These are phyloP conservation scores for Tuber aestivum DNA, from an alignment of 495 filamentous ascomycete genomes.

Conservation along the genomic window DNA sequence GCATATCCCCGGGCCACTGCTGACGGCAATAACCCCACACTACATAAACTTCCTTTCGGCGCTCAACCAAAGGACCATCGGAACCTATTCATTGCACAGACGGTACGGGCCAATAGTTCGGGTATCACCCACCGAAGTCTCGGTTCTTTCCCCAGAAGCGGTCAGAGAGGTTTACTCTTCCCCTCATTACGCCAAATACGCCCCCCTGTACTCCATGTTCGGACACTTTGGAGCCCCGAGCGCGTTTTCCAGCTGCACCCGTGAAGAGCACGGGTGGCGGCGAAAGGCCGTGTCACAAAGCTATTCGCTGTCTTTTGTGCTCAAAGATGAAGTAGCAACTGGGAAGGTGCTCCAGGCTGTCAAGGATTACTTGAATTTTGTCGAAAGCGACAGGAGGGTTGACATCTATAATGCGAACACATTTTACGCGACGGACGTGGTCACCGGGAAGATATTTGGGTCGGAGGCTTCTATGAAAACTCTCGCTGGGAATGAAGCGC, in stretches of 20 bases:
- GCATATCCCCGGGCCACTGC: too few species aligned
- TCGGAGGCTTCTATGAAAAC: constrained; percentile 8
- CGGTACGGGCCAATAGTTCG: constrained; percentile 8
- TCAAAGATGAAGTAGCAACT: constrained; percentile 12
- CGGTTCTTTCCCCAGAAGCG: constrained; percentile 7
- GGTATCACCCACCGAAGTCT: constrained; percentile 15
- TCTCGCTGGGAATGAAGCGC: constrained; percentile 4
- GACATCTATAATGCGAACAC: constrained; percentile 13
- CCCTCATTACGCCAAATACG: constrained; percentile 10
- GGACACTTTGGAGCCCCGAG: constrained; percentile 12
- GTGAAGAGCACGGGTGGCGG: constrained; percentile 6
- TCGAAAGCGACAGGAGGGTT: constrained; percentile 3
- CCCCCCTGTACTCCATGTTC: constrained; percentile 5
- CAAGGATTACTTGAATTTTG: constrained; percentile 9
- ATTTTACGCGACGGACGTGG: constrained; percentile 12
- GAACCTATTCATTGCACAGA: constrained; percentile 7
- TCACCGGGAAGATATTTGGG: constrained; percentile 14
- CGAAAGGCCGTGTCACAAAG: constrained; percentile 9
- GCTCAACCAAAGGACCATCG: constrained; percentile 1
- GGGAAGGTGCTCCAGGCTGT: constrained; percentile 9
- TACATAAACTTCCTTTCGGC: constrained; percentile 12
- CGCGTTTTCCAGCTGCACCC: constrained; percentile 8
- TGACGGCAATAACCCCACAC: background rate
- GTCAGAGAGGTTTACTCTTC: constrained; percentile 18
- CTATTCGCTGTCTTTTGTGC: constrained; percentile 17